These are phyloP conservation scores for Daldinia childiae DNA, from an alignment of 495 filamentous ascomycete species.

Conservation along the genomic window DNA sequence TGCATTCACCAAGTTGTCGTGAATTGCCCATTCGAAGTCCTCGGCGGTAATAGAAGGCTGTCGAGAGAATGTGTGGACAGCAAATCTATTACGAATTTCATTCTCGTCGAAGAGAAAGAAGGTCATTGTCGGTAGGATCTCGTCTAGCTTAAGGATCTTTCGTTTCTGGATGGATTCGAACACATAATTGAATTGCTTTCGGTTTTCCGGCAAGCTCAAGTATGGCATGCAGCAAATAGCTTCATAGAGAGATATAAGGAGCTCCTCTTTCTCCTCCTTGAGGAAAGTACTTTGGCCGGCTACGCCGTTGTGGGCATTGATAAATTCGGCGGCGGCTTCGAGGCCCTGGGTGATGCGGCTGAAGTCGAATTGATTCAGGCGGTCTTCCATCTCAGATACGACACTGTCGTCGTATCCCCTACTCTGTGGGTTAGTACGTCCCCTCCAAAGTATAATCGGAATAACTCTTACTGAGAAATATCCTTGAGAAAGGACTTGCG, in stretches of 20 bases:
- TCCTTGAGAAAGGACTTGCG: conserved; percentile 69
- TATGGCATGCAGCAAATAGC: conserved; percentile 63
- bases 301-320: conserved; percentile 50
- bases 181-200: conserved; percentile 73
- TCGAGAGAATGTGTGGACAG: conserved; percentile 70
- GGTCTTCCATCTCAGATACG: conserved; percentile 50
- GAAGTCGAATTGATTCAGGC: conserved; percentile 57
- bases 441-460: conserved; percentile 30
- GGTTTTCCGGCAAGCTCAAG: conserved; percentile 50
- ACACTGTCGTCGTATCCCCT: conserved; percentile 49
- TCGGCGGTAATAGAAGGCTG: conserved; percentile 65
- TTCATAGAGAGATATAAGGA: conserved; percentile 62
- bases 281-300: conserved; percentile 46
- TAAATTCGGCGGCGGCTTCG: conserved; percentile 49
- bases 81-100: conserved; percentile 69
- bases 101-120: conserved; percentile 80
- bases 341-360: conserved; percentile 51
- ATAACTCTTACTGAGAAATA: conserved; percentile 60
- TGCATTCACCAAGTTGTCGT: conserved; percentile 65
- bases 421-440: conserved; percentile 47
- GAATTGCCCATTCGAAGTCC: conserved; percentile 86
- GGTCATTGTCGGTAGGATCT: conserved; percentile 79
- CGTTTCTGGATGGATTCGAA: conserved; percentile 80
- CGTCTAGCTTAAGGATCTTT: conserved; percentile 72
- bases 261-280: conserved; percentile 46